Evolutionary conservation across 2,329 filamentous ascomycete genomes (phyloP).

Genomic region (Aaosphaeria pasadenensis): DNA sequence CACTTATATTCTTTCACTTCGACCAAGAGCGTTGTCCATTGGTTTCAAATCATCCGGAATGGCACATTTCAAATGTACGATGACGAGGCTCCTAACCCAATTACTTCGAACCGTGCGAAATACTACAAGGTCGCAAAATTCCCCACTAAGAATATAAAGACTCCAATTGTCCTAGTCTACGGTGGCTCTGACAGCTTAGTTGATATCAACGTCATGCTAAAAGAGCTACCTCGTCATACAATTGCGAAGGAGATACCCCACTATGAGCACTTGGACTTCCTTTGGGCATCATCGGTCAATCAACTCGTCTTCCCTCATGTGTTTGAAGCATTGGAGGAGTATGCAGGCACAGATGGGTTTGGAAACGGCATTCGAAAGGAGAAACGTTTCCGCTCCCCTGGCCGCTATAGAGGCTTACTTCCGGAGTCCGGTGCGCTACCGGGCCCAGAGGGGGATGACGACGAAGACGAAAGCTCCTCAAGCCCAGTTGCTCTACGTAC

Average conservation of each 20-base stretch:
- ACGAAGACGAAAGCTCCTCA: constrained; percentile 24
- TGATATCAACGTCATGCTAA: constrained; percentile 89
- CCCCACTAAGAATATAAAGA: constrained; percentile 94
- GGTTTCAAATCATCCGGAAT: constrained; percentile 98
- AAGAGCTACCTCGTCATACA: constrained; percentile 80
- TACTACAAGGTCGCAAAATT: constrained; percentile 97
- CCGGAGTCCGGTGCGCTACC: constrained; percentile 18
- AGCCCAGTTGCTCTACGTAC: constrained; percentile 14
- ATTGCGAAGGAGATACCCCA: constrained; percentile 83
- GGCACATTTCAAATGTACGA: constrained; percentile 98
- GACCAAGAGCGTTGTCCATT: constrained; percentile 95
- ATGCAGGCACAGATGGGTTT: constrained; percentile 27
- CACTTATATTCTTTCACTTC: constrained; percentile 96
- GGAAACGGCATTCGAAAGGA: constrained; percentile 12
- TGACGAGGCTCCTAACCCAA: constrained; percentile 79
- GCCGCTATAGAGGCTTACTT: constrained; percentile 23
- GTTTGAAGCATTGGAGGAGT: constrained; percentile 79
- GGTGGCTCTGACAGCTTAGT: constrained; percentile 92
- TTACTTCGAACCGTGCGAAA: constrained; percentile 69
- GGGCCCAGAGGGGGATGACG: constrained; percentile 21
- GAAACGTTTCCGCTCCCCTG: constrained; percentile 25
- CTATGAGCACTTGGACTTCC: constrained; percentile 95
- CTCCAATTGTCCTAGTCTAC: constrained; percentile 89
- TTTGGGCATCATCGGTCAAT: constrained; percentile 88
- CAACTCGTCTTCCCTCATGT: constrained; percentile 85